phyloP scores from a whole-genome alignment of 2,329 filamentous ascomycete genomes.

The Colletotrichum liaoningense region DNA sequence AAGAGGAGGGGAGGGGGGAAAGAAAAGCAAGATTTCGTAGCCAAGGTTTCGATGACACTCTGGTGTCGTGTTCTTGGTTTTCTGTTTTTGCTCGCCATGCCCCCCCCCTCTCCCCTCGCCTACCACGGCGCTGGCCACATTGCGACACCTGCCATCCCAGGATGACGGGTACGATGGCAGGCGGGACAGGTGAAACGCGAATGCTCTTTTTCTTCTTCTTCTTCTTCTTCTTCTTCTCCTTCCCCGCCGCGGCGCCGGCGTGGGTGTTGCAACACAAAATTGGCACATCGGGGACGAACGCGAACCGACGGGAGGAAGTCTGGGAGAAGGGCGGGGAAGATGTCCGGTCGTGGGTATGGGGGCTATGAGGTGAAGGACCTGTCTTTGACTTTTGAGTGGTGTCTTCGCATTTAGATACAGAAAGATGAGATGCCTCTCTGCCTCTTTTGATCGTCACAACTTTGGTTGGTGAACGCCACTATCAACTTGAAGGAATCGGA shows the following conservation, averaged over 20 bases:
- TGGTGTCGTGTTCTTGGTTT: background rate
- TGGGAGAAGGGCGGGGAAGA: too few species aligned
- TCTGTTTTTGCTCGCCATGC: background rate
- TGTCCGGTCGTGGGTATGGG: background rate
- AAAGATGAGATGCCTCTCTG: too few species aligned
- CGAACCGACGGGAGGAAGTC: background rate
- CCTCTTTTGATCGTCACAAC: too few species aligned
- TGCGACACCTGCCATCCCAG: conserved; percentile 33
- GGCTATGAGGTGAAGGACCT: too few species aligned
- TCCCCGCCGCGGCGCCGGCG: background rate
- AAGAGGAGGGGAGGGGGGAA: background rate
- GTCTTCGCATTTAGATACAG: too few species aligned
- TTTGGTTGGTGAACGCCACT: too few species aligned
- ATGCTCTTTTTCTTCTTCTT: background rate
- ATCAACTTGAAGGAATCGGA: too few species aligned
- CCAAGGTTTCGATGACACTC: conserved; percentile 16
- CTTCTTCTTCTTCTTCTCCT: background rate
- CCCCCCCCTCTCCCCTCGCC: background rate
- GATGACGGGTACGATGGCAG: conserved; percentile 21
- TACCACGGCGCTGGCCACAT: background rate
- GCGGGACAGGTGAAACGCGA: conserved; percentile 19
- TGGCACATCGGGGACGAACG: background rate
- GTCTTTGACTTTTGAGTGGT: too few species aligned
- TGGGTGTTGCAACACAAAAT: background rate
- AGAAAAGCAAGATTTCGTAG: background rate